phyloP scores from a whole-genome alignment of 257 asterid genomes.

The Solanum bulbocastanum region DNA sequence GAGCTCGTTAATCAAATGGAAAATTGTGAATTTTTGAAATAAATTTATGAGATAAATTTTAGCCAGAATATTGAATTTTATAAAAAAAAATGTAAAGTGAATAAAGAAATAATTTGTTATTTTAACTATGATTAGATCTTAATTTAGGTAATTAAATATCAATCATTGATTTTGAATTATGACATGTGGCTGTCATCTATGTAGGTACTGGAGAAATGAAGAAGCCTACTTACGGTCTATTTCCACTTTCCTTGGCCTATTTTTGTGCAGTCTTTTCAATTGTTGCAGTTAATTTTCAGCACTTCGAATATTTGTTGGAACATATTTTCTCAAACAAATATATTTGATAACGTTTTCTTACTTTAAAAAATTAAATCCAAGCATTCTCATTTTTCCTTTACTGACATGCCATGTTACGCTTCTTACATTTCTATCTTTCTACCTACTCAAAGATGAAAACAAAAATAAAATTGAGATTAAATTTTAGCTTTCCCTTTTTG shows the following conservation, averaged over 20 bases:
- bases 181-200: too few species aligned
- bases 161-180: too few species aligned
- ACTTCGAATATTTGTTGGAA: background rate
- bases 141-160: too few species aligned
- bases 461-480: background rate
- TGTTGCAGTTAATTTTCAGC: background rate
- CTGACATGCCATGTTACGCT: background rate
- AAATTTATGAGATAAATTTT: too few species aligned
- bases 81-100: too few species aligned
- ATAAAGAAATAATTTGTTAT: too few species aligned
- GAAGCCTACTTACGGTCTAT: background rate
- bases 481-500: background rate
- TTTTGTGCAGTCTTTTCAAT: background rate
- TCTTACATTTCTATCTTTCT: background rate
- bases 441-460: background rate
- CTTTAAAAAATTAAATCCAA: background rate
- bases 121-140: too few species aligned
- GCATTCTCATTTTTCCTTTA: background rate
- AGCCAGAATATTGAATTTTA: too few species aligned
- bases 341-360: background rate
- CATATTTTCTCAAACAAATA: background rate
- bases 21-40: too few species aligned
- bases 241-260: background rate
- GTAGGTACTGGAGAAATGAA: too few species aligned
- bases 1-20: too few species aligned